Base-by-base conservation (phyloP, 1,139 yeast genomes). In the Geotrichum armillariae region DNA sequence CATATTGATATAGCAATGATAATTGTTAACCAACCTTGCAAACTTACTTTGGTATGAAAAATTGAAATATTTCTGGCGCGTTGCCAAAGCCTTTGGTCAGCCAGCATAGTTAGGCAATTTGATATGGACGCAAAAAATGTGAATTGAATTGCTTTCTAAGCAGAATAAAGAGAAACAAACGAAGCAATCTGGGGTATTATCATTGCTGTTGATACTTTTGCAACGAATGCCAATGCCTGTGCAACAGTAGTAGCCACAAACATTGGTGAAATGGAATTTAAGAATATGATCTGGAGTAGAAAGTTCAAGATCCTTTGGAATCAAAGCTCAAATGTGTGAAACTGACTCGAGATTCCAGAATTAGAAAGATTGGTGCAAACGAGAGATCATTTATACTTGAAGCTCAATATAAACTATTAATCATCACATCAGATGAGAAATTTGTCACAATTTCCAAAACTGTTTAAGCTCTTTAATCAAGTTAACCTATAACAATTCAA, bases 211-310 rank as follows among this genome's bases (percentile, higher is more conserved):
- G 38, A 37, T 7, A 41, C 45, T 20, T 41, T 41, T 3, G 45
- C 31, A 22, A 38, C 45, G 21, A 41, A 41, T 4, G 45, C 45
- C 8, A 41, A 32, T 7, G 38, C 45, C 21, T 41, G 45, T n/a
- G 45, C 45, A 7, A 22, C 38, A 5, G 45, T 31, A 3, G 45
- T 20, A 2, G 37, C n/a, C 4, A 41, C 45, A 22, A n/a, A n/a
- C n/a, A n/a, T n/a, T n/a, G n/a, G n/a, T n/a, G n/a, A n/a, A n/a
- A n/a, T n/a, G n/a, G n/a, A n/a, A n/a, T n/a, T n/a, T n/a, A n/a
- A n/a, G n/a, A n/a, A n/a, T n/a, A n/a, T n/a, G n/a, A n/a, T n/a
- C n/a, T n/a, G n/a, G n/a, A n/a, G n/a, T n/a, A n/a, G n/a, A n/a
- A n/a, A n/a, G n/a, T n/a, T n/a, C n/a, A n/a, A n/a, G n/a, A n/a